Evolutionary conservation across 805 yeast genomes (phyloP), one percentile per base, ranked within the genome.

Genomic region (Candida multigemmis): DNA sequence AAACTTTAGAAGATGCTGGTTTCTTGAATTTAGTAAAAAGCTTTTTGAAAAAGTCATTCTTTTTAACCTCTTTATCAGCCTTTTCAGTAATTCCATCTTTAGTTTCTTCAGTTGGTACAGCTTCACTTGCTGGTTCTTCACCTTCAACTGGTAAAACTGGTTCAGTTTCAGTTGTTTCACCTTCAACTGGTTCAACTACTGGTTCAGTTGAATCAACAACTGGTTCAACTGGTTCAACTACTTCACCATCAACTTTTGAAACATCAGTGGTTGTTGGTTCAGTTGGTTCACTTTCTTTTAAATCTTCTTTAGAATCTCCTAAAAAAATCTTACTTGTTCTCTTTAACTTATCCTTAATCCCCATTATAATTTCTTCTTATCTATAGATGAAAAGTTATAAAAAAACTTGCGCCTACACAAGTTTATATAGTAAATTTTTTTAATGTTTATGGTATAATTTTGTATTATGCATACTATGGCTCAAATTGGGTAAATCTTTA

Each of bases 321-420:
- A 38, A 31, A 38, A 56, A 56, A 31, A 53, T 48, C 42, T 45
- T 53, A 19, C 61, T 55, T 14, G 54, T 56, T 50, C 63, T 55
- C 46, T 49, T 55, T 28, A 55, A 53, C 42, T 37, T 56, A 34
- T 55, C 58, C 37, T 53, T 53, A 31, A 56, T 49, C 37, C 58
- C 57, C 62, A 56, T 56, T 32, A 14, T 40, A 21, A 13, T 18
- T n/a, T n/a, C n/a, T n/a, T n/a, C n/a, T n/a, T n/a, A n/a, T n/a
- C n/a, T n/a, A n/a, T n/a, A n/a, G n/a, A n/a, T n/a, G n/a, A n/a
- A n/a, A n/a, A n/a, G n/a, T 11, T 13, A 19, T 19, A 19, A 13
- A 19, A 13, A 11, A 13, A 19, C n/a, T 3, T 19, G 9, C 16
- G 13, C n/a, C 19, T 25, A 23, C 10, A n/a, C n/a, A n/a, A n/a